Conservation (phyloP, 106 monocot species). For the Allium cepa region DNA sequence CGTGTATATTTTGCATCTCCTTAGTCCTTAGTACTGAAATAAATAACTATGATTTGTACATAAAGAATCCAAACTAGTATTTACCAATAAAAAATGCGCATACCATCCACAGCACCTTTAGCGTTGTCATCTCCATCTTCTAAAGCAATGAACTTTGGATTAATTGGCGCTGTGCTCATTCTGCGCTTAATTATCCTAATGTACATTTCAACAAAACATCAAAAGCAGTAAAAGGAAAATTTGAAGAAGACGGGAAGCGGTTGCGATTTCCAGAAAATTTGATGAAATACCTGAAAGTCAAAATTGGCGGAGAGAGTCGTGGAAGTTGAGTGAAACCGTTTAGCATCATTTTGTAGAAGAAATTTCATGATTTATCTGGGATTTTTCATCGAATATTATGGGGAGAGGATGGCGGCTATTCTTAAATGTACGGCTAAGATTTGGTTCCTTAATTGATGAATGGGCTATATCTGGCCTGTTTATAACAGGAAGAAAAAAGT, state of each 20-base stretch:
- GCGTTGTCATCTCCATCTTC: constrained; percentile 16
- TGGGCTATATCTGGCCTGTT: no score
- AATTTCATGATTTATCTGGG: no score
- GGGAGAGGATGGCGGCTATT: no score
- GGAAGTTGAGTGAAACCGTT: not conserved
- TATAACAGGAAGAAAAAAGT: no score
- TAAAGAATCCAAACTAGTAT: not conserved
- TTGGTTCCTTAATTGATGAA: no score
- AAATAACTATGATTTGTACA: not conserved
- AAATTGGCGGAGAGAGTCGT: not conserved
- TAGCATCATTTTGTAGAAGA: not conserved
- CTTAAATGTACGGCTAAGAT: no score
- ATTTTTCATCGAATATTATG: no score
- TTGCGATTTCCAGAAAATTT: not conserved
- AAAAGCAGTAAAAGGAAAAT: not conserved
- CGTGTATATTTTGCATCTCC: not conserved
- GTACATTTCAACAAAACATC: not conserved
- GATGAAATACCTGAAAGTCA: not conserved
- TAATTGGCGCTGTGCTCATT: constrained; percentile 26
- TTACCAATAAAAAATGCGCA: not conserved
- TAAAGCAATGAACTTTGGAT: constrained; percentile 33
- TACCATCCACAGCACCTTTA: constrained; percentile 12
- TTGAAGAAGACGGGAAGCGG: not conserved
- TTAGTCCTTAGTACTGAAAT: not conserved
- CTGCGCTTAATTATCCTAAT: not conserved